phyloP scores from a whole-genome alignment of 202 grass and related monocot species.

The Hordeum pubiflorum region DNA sequence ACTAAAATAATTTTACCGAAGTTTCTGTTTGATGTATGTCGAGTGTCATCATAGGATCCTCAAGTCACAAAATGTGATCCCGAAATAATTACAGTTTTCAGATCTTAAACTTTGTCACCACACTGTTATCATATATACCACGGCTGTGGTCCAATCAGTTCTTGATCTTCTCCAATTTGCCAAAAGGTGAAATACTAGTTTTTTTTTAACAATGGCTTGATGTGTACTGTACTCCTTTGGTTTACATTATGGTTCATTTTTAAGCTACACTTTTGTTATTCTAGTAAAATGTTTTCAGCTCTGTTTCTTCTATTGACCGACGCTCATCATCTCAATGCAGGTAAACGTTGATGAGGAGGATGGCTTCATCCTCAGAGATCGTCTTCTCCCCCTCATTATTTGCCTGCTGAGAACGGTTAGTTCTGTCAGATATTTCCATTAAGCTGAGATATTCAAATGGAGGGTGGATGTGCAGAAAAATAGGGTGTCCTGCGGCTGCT shows the following conservation, averaged over 20 bases:
- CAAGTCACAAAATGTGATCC: background rate
- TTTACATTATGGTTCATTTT: constrained; percentile 5
- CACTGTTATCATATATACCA: background rate
- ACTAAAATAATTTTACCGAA: background rate
- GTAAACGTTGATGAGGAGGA: constrained; percentile 58
- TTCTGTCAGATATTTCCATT: constrained; percentile 14
- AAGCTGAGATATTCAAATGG: constrained; percentile 2
- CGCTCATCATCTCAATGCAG: constrained; percentile 30
- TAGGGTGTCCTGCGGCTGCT: background rate
- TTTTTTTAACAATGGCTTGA: background rate
- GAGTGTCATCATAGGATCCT: background rate
- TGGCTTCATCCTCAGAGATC: constrained; percentile 69
- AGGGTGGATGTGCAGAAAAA: constrained; percentile 5
- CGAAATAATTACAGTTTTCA: constrained; percentile 1
- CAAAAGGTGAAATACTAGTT: background rate
- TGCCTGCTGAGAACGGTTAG: constrained; percentile 86
- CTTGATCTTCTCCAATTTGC: constrained; percentile 9
- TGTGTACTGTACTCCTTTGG: background rate
- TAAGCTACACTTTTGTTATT: background rate
- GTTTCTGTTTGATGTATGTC: background rate
- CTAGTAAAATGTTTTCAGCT: background rate
- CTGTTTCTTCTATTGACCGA: constrained; percentile 3
- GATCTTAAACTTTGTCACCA: background rate
- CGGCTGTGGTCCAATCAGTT: background rate
- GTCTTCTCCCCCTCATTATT: constrained; percentile 88